Percentiles rank a stretch among this genome's conserved stretches.
Conservation (phyloP, 31 red algal genomes). For the Porphyra umbilicalis region DNA sequence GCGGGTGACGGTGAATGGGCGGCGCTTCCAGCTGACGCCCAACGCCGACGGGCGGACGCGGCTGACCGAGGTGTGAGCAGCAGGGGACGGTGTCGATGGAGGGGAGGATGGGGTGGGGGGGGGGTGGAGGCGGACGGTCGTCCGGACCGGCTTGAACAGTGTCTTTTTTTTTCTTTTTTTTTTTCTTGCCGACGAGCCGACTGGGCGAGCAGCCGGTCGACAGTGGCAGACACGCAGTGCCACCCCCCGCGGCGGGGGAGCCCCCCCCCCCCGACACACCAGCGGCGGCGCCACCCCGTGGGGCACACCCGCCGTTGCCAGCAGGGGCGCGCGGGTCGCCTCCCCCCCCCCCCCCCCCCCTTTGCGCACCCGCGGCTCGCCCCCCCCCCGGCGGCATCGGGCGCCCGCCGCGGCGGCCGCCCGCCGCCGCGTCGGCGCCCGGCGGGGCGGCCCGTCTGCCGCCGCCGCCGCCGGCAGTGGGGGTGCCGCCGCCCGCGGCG, state of each 20-base stretch:
- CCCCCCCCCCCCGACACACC: too few relatives aligned
- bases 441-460: too few relatives aligned
- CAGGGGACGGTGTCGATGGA: too few relatives aligned
- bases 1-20: neutral
- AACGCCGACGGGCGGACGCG: neutral
- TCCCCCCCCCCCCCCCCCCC: neutral
- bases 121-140: neutral
- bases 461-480: slow-evolving; percentile 40
- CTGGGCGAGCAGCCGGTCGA: too few relatives aligned
- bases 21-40: neutral
- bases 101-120: neutral
- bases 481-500: slow-evolving; percentile 35
- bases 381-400: slow-evolving; percentile 60
- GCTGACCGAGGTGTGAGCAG: neutral
- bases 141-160: neutral
- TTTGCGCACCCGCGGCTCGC: neutral
- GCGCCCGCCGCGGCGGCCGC: slow-evolving; percentile 31
- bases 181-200: too few relatives aligned
- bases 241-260: too few relatives aligned
- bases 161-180: neutral
- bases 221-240: too few relatives aligned
- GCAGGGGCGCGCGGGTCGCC: too few relatives aligned
- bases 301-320: too few relatives aligned
- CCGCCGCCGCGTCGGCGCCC: slow-evolving; percentile 32
- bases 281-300: too few relatives aligned